phyloP scores from a whole-genome alignment of 2,329 filamentous ascomycete species.

The Trichoderma gracile region DNA sequence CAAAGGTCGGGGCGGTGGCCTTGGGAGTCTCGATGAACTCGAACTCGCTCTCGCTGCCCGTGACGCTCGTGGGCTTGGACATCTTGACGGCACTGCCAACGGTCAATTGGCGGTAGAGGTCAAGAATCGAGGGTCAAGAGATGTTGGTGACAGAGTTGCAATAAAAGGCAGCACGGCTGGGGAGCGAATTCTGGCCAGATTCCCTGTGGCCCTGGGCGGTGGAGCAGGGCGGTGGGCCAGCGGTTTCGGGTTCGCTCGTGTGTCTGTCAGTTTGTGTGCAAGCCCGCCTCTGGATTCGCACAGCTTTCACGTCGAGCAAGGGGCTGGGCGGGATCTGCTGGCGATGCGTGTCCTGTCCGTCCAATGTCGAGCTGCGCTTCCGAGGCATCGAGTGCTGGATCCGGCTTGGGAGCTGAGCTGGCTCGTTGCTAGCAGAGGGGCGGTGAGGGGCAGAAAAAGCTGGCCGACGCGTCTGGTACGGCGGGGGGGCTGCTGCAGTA shows the following conservation, averaged over 20 bases:
- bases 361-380: too few relatives aligned
- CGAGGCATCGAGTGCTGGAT: too few relatives aligned
- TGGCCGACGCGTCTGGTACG: not conserved
- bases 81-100: slow-evolving; percentile 35
- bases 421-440: not conserved
- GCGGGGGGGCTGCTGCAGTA: not conserved
- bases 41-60: slow-evolving; percentile 42
- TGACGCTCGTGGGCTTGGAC: slow-evolving; percentile 39
- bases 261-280: not conserved
- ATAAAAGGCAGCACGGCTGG: not conserved
- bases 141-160: slow-evolving; percentile 20
- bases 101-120: slow-evolving; percentile 32
- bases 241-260: too few relatives aligned
- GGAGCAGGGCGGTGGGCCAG: slow-evolving; percentile 17
- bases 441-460: slow-evolving; percentile 15
- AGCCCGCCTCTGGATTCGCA: not conserved
- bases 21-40: slow-evolving; percentile 47
- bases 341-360: too few relatives aligned
- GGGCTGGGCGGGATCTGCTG: slow-evolving; percentile 1
- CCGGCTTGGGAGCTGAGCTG: not conserved
- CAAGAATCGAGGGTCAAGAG: not conserved
- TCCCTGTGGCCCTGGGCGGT: slow-evolving; percentile 16
- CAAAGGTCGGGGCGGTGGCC: slow-evolving; percentile 58
- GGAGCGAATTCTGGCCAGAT: slow-evolving; percentile 21
- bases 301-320: not conserved